Evolutionary conservation across 352 stramenopile genomes (phyloP).

Genomic region (Plasmopara halstedii): DNA sequence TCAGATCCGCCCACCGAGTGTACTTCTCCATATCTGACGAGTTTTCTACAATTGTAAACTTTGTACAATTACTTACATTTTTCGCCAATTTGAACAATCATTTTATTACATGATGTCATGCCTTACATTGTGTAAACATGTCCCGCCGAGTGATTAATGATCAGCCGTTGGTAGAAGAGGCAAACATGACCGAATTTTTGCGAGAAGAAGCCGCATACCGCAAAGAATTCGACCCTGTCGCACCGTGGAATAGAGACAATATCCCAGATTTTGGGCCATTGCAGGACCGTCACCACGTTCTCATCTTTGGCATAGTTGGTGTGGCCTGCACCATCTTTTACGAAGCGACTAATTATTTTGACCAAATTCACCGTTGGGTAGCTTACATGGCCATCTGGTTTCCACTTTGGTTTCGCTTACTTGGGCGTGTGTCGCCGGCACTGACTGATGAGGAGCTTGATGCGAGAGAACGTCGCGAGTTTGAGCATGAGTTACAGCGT

Average conservation of each 20-base stretch:
- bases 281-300: constrained; percentile 44
- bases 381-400: constrained; percentile 80
- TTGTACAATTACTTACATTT: too few relatives aligned
- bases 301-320: constrained; percentile 67
- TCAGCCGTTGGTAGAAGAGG: constrained; percentile 1
- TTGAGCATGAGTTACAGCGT: constrained; percentile 41
- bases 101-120: too few relatives aligned
- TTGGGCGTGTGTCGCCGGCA: constrained; percentile 54
- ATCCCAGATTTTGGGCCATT: constrained; percentile 77
- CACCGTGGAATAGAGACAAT: constrained; percentile 69
- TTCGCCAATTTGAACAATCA: too few relatives aligned
- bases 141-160: constrained; percentile 5
- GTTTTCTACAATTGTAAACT: background rate
- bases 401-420: constrained; percentile 69
- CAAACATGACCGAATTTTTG: constrained; percentile 27
- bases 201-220: constrained; percentile 44
- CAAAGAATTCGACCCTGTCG: constrained; percentile 66
- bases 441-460: constrained; percentile 53
- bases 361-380: constrained; percentile 55
- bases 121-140: constrained; percentile 10
- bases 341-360: constrained; percentile 70
- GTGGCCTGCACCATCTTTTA: constrained; percentile 59
- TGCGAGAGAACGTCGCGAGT: constrained; percentile 32
- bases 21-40: constrained; percentile 79
- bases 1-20: constrained; percentile 77